Conservation (phyloP, 805 yeast species). For the Cyberlindnera veronae region DNA sequence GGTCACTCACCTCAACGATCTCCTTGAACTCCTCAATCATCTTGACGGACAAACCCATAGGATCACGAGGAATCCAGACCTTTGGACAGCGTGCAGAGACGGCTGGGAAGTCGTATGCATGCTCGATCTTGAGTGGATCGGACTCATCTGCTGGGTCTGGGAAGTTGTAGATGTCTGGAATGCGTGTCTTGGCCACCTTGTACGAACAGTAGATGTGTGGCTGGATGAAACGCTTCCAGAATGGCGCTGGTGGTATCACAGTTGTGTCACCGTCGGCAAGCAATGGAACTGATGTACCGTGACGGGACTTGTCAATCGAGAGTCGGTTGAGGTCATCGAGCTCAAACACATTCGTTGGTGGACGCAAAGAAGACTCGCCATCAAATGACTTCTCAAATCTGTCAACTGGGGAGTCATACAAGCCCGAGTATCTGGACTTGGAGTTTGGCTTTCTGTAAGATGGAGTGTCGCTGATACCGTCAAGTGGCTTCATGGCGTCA, state of each 20-base stretch:
- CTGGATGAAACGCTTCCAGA: constrained; percentile 45
- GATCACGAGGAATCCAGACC: constrained; percentile 93
- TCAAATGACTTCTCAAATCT: constrained; percentile 8
- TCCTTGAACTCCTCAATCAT: constrained; percentile 55
- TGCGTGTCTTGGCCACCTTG: constrained; percentile 43
- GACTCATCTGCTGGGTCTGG: constrained; percentile 40
- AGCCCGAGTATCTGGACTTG: constrained; percentile 4
- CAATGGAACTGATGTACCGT: constrained; percentile 45
- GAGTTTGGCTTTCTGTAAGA: constrained; percentile 37
- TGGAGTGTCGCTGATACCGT: constrained; percentile 62
- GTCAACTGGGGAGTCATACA: constrained; percentile 5
- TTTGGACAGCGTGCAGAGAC: constrained; percentile 63
- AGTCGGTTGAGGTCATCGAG: constrained; percentile 24
- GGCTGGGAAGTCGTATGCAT: constrained; percentile 78
- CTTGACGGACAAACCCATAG: constrained; percentile 69
- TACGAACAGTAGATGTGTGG: constrained; percentile 54
- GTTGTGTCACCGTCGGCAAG: constrained; percentile 58
- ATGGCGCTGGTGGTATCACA: constrained; percentile 34
- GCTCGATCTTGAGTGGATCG: constrained; percentile 38
- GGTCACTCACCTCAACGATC: constrained; percentile 62
- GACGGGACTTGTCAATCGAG: constrained; percentile 19
- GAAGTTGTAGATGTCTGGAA: constrained; percentile 60
- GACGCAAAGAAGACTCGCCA: constrained; percentile 10
- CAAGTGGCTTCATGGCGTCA: constrained; percentile 73
- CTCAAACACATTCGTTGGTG: constrained; percentile 26